Conservation (phyloP, 129 eudicot genomes). For the Lactuca sativa region DNA sequence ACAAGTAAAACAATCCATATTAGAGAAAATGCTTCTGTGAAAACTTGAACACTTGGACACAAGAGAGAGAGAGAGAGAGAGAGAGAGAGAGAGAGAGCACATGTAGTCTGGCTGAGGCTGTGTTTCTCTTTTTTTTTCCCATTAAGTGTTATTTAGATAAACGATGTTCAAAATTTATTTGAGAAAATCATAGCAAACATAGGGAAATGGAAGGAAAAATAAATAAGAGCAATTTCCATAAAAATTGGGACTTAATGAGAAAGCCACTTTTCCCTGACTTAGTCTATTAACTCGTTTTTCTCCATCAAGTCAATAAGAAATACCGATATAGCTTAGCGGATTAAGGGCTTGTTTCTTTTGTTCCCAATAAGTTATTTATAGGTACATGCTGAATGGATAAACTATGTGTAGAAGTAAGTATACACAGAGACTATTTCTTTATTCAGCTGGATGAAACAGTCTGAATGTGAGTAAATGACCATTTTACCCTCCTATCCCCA, state of each 20-base stretch:
- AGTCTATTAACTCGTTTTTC: too few relatives aligned
- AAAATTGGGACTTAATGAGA: too few relatives aligned
- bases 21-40: not conserved
- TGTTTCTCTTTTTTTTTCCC: too few relatives aligned
- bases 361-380: not conserved
- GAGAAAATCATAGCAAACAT: too few relatives aligned
- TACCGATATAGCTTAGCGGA: not conserved
- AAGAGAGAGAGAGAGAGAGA: not conserved
- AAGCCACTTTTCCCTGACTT: too few relatives aligned
- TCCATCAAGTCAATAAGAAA: not conserved
- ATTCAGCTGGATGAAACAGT: not conserved
- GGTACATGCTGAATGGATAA: not conserved
- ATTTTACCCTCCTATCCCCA: too few relatives aligned
- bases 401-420: not conserved
- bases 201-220: too few relatives aligned
- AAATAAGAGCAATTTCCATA: too few relatives aligned
- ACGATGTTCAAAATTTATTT: too few relatives aligned
- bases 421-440: not conserved
- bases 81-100: too few relatives aligned
- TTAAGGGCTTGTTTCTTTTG: not conserved
- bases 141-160: too few relatives aligned
- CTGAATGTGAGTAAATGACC: not conserved
- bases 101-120: too few relatives aligned
- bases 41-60: not conserved
- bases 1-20: not conserved